Conservation (phyloP, 441 rosid genomes). For the Arabidopsis hybrid region DNA sequence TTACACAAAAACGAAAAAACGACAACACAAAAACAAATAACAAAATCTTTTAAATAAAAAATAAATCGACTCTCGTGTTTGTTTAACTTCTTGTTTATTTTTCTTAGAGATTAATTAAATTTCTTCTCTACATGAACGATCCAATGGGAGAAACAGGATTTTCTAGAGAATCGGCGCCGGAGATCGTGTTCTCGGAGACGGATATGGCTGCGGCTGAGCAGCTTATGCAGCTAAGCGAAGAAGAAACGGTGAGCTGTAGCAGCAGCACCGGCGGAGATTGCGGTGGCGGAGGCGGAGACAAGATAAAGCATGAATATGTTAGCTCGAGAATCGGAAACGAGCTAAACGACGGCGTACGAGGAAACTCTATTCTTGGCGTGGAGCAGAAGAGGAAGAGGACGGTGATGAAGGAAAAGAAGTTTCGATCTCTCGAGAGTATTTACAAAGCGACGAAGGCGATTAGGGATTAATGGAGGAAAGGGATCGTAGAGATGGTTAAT, state of each 20-base stretch:
- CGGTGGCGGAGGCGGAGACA: slow-evolving; percentile 24
- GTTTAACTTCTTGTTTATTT: slow-evolving; percentile 2
- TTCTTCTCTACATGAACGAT: slow-evolving; percentile 20
- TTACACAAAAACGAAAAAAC: slow-evolving; percentile 24
- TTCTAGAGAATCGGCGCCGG: slow-evolving; percentile 23
- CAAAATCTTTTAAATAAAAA: neutral
- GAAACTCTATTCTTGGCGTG: slow-evolving; percentile 13
- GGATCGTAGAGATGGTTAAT: neutral
- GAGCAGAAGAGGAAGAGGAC: slow-evolving; percentile 26
- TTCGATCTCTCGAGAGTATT: slow-evolving; percentile 46
- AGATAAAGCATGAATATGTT: slow-evolving; percentile 36
- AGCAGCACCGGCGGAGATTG: slow-evolving; percentile 38
- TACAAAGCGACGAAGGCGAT: slow-evolving; percentile 43
- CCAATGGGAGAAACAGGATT: slow-evolving; percentile 37
- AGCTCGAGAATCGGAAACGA: slow-evolving; percentile 33
- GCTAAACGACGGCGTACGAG: slow-evolving; percentile 33
- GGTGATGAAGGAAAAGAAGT: slow-evolving; percentile 41
- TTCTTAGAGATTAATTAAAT: neutral
- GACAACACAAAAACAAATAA: slow-evolving; percentile 4
- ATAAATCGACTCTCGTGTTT: slow-evolving; percentile 1
- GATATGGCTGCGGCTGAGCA: slow-evolving; percentile 48
- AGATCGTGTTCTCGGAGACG: slow-evolving; percentile 36
- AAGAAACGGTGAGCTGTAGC: slow-evolving; percentile 46
- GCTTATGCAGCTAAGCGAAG: slow-evolving; percentile 48
- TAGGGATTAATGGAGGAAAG: slow-evolving; percentile 15